A percentile compares a stretch with the other conserved stretches of the same genome.
Conservation (phyloP, 306 rosid genomes). For the Begonia fuchsioides region DNA sequence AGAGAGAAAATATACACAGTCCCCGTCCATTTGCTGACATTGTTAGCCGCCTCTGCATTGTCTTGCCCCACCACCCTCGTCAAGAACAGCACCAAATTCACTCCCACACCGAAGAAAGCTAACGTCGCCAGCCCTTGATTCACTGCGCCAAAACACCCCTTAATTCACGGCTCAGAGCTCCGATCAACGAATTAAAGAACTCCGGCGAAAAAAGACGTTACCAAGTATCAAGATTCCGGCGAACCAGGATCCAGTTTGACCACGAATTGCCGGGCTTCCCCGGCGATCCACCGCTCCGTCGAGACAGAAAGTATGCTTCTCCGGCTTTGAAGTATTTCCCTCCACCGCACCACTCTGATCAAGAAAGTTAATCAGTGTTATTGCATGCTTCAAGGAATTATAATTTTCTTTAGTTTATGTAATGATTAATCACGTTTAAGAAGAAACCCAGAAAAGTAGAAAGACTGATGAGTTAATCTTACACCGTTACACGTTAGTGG, state of each 20-base stretch:
- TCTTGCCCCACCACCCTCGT: conserved; percentile 62
- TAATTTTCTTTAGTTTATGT: too few relatives aligned
- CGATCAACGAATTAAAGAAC: too few relatives aligned
- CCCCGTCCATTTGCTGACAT: conserved; percentile 76
- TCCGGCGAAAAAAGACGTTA: background rate
- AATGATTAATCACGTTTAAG: too few relatives aligned
- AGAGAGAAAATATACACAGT: conserved; percentile 71
- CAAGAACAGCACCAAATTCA: conserved; percentile 56
- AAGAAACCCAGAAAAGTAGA: too few relatives aligned
- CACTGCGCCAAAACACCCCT: conserved; percentile 15
- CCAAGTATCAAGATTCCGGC: conserved; percentile 55
- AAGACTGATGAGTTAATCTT: too few relatives aligned
- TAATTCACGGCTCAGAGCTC: too few relatives aligned
- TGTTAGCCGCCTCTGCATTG: conserved; percentile 68
- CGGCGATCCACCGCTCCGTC: conserved; percentile 54
- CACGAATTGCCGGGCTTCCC: conserved; percentile 41
- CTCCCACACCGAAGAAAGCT: conserved; percentile 80
- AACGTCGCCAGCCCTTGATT: conserved; percentile 76
- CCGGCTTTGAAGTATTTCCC: conserved; percentile 10
- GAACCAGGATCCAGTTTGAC: conserved; percentile 39
- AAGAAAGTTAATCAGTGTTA: too few relatives aligned
- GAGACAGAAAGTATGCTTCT: conserved; percentile 13
- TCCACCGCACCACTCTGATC: conserved; percentile 15
- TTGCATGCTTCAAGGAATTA: too few relatives aligned
- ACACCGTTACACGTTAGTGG: too few relatives aligned